phyloP scores from a whole-genome alignment of 306 rosid genomes.

The Potentilla sterilis region DNA sequence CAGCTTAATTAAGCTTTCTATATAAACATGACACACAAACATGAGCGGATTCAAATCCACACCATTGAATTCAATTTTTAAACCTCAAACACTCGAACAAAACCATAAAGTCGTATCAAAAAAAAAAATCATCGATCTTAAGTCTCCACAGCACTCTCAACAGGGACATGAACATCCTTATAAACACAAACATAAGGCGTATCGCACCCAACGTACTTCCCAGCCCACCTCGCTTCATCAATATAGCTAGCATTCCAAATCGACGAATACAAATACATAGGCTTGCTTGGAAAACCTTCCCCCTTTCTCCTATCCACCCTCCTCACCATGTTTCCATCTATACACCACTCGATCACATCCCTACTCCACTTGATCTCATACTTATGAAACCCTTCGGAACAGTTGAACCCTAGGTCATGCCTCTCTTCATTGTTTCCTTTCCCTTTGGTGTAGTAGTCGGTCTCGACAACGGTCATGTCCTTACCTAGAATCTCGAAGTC shows the following conservation, averaged over 20 bases:
- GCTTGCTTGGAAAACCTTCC: conserved; percentile 40
- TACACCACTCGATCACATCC: conserved; percentile 45
- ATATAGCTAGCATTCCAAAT: conserved; percentile 61
- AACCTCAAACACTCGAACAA: neutral
- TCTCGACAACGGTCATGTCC: too few relatives aligned
- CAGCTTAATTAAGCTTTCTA: too few relatives aligned
- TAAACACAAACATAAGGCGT: conserved; percentile 62
- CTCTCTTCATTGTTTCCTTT: too few relatives aligned
- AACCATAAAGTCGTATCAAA: neutral
- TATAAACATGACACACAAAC: neutral
- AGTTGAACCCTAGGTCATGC: conserved; percentile 38
- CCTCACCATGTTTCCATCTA: conserved; percentile 56
- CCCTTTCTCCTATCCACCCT: conserved; percentile 40
- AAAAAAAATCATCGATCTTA: neutral
- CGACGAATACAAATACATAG: conserved; percentile 62
- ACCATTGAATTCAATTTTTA: neutral
- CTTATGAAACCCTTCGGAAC: conserved; percentile 52
- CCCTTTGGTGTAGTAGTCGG: too few relatives aligned
- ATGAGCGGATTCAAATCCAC: neutral
- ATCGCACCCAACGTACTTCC: conserved; percentile 45
- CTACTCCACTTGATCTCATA: conserved; percentile 46
- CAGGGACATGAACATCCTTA: conserved; percentile 55
- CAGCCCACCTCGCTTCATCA: conserved; percentile 54
- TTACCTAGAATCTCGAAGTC: too few relatives aligned
- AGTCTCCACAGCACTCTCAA: conserved; percentile 22